These are phyloP conservation scores for Jamesozyma lodderae DNA, from an alignment of 805 yeast species.

Conservation along the genomic window DNA sequence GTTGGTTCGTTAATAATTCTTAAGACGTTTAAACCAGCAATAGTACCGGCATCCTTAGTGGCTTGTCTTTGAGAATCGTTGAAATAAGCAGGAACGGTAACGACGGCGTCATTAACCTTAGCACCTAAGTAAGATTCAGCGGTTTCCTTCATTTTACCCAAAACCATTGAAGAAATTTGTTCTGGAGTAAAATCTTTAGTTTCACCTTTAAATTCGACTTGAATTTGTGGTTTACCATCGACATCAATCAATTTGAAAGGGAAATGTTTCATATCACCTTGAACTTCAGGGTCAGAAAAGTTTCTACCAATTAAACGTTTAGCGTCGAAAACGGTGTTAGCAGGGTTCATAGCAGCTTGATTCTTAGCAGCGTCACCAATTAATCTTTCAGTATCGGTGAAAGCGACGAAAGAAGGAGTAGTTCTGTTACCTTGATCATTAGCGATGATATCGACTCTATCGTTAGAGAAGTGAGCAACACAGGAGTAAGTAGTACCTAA, in stretches of 20 bases:
- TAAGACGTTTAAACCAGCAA: conserved; percentile 88
- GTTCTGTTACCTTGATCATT: conserved; percentile 98
- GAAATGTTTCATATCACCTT: conserved; percentile 59
- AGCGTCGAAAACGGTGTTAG: conserved; percentile 90
- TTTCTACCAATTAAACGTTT: conserved; percentile 83
- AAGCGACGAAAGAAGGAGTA: conserved; percentile 93
- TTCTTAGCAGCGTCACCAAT: conserved; percentile 66
- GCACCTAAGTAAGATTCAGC: conserved; percentile 87
- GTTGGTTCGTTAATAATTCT: conserved; percentile 95
- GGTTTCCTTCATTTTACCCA: conserved; percentile 85
- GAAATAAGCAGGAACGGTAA: conserved; percentile 93
- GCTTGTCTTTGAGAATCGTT: conserved; percentile 97
- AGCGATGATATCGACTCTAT: conserved; percentile 89
- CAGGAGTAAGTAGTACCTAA: conserved; percentile 97
- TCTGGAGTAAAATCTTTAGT: conserved; percentile 83
- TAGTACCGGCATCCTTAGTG: conserved; percentile 92
- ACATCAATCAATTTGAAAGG: conserved; percentile 75
- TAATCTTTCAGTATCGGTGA: conserved; percentile 72
- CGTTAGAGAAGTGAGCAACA: conserved; percentile 82
- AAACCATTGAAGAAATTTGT: conserved; percentile 89
- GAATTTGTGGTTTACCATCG: conserved; percentile 78
- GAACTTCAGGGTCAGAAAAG: conserved; percentile 51
- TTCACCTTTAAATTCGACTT: conserved; percentile 86
- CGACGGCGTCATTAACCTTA: conserved; percentile 82
- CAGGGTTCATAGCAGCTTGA: conserved; percentile 95